Conservation (phyloP, 1,139 yeast species). For the Candida albicans region DNA sequence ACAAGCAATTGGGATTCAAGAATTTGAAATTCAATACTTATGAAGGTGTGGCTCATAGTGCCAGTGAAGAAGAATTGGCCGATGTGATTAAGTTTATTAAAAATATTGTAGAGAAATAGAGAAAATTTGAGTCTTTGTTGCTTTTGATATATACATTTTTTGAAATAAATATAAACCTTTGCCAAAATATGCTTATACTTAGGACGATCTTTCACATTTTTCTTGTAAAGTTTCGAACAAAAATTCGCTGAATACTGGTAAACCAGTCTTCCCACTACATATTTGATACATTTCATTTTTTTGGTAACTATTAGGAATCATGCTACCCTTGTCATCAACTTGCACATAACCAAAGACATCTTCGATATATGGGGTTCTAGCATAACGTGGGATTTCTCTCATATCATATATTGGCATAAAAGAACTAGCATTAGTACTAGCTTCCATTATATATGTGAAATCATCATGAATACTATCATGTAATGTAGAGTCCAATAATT, state of each 20-base stretch:
- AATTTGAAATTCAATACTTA: constrained; percentile 60
- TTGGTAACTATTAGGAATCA: constrained; percentile 58
- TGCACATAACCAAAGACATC: constrained; percentile 71
- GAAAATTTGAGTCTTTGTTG: neutral
- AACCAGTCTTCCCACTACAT: constrained; percentile 55
- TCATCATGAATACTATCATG: constrained; percentile 40
- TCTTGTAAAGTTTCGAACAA: constrained; percentile 44
- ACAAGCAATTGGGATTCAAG: constrained; percentile 49
- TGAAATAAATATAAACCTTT: neutral
- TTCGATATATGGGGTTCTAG: constrained; percentile 71
- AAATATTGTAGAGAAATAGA: constrained; percentile 12
- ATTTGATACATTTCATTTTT: constrained; percentile 60
- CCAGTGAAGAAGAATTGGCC: constrained; percentile 62
- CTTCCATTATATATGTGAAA: constrained; percentile 60
- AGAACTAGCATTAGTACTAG: constrained; percentile 57
- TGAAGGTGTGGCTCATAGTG: constrained; percentile 64
- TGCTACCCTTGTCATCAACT: constrained; percentile 55
- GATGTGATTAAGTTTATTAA: constrained; percentile 58
- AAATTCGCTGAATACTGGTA: constrained; percentile 56
- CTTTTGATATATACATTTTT: neutral
- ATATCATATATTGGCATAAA: constrained; percentile 76
- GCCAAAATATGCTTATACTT: neutral
- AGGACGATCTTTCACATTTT: constrained; percentile 13
- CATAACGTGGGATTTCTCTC: constrained; percentile 64
- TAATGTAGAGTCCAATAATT: constrained; percentile 28